Percentiles rank a stretch among this genome's conserved stretches.
Evolutionary conservation across 805 yeast genomes (phyloP).

Genomic region (Starmerella etchellsii): DNA sequence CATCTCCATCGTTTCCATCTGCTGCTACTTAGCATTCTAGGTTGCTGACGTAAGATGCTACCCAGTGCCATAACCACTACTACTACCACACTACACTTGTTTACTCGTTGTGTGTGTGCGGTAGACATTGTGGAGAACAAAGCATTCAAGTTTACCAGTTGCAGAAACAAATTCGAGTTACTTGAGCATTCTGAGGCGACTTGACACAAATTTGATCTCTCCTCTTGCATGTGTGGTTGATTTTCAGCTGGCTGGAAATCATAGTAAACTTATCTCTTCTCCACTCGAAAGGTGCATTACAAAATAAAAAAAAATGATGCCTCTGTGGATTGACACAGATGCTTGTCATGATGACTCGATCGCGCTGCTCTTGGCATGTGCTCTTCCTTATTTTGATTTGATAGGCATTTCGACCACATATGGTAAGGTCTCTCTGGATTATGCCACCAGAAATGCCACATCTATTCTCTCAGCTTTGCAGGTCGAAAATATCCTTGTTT

Average conservation of each 20-base stretch:
- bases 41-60: no score
- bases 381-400: slow-evolving; percentile 44
- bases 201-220: no score
- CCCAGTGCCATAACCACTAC: no score
- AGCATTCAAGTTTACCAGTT: no score
- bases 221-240: background rate
- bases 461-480: slow-evolving; percentile 50
- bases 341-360: slow-evolving; percentile 86
- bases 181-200: no score
- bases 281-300: background rate
- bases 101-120: no score
- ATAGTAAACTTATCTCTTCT: no score
- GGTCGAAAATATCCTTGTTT: slow-evolving; percentile 44
- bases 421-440: slow-evolving; percentile 52
- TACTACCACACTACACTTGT: no score
- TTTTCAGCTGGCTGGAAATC: background rate
- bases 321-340: slow-evolving; percentile 83
- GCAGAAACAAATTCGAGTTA: no score
- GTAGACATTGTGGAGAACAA: no score
- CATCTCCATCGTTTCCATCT: no score
- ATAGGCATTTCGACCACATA: slow-evolving; percentile 64
- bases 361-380: slow-evolving; percentile 53
- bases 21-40: no score
- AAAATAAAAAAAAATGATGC: slow-evolving; percentile 30
- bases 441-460: slow-evolving; percentile 58